Base-by-base conservation (phyloP, 2,329 filamentous ascomycete genomes). In the Sarocladium brachiariae region DNA sequence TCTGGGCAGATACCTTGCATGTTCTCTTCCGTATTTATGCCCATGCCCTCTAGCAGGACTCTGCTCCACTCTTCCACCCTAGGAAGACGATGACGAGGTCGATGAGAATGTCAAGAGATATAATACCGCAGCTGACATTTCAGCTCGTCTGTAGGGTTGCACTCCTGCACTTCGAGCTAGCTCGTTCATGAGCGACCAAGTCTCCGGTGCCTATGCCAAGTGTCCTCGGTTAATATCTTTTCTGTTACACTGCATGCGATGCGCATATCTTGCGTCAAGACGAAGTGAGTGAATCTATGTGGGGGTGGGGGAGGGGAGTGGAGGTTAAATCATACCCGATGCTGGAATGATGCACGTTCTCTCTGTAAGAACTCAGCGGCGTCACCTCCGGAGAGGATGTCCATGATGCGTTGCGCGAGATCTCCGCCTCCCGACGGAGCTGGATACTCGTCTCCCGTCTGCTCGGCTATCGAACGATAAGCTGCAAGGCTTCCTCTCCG, bases 291-390 rank as follows among this genome's bases (percentile, higher is more conserved):
- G 30, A 31, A 31, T 31, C 30, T 31, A 31, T 8, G 30, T 14
- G 14, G 8, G 30, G 14, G 30, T 31, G 30, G 8, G 14, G 30
- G 8, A 31, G 30, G 14, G 30, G 30, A 31, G 14, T 31, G n/a
- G n/a, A n/a, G 14, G 8, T 31, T 31, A 31, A 31, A 31, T 31
- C 33, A 6, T n/a, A 35, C 33, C 33, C 14, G 8, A n/a, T 13
- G 8, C 33, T 35, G 33, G 8, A 35, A 35, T 35, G 33, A 8
- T 14, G 33, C 14, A 6, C 33, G 10, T 18, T 49, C 45, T 23
- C 31, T 31, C 45, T 49, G 25, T n/a, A 49, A 18, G 45, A 49
- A 34, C 19, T 27, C 45, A n/a, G 45, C 45, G n/a, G 31, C 27
- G 3, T 49, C 45, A 21, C 14, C 10, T 8, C 31, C 27, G 24